Evolutionary conservation across 1,284 basidiomycete genomes (phyloP).

Genomic region (Ceratorhiza oryzae-sativae): DNA sequence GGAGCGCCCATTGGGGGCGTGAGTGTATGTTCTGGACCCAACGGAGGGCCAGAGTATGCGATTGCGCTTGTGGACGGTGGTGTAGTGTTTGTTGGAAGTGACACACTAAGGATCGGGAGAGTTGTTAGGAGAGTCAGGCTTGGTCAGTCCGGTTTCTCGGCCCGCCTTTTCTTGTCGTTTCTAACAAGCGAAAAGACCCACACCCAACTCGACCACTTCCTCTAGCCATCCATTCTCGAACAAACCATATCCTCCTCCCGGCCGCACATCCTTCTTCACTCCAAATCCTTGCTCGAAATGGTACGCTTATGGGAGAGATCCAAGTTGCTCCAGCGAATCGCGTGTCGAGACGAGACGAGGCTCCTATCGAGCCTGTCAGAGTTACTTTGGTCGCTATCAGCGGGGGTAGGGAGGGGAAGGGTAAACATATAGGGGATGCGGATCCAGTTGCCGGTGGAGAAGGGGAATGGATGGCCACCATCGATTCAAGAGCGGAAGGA

Average conservation of each 20-base stretch:
- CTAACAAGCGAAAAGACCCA: conserved; percentile 19
- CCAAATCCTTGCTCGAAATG: conserved; percentile 85
- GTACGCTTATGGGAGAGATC: conserved; percentile 81
- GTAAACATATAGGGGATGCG: conserved; percentile 24
- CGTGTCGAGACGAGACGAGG: conserved; percentile 84
- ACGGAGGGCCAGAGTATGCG: conserved; percentile 84
- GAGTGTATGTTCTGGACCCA: conserved; percentile 64
- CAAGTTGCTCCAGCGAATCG: conserved; percentile 95
- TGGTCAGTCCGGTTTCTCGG: conserved; percentile 56
- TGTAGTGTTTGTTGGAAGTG: conserved; percentile 78
- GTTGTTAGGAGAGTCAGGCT: conserved; percentile 82
- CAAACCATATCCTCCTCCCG: conserved; percentile 83
- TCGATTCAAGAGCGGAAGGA: conserved; percentile 75
- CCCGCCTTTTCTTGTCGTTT: not conserved
- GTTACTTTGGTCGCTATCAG: conserved; percentile 78
- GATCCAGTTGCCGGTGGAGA: conserved; percentile 51
- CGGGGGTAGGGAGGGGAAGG: conserved; percentile 47
- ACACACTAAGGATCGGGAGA: conserved; percentile 74
- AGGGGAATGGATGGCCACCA: conserved; percentile 89
- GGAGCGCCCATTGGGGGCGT: conserved; percentile 79
- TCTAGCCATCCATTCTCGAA: conserved; percentile 72
- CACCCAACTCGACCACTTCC: conserved; percentile 54
- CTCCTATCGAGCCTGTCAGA: conserved; percentile 75
- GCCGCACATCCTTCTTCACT: conserved; percentile 95
- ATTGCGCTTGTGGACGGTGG: conserved; percentile 85